These are phyloP conservation scores for Talaromyces thailandensis DNA, from an alignment of 495 filamentous ascomycete species.

Conservation along the genomic window DNA sequence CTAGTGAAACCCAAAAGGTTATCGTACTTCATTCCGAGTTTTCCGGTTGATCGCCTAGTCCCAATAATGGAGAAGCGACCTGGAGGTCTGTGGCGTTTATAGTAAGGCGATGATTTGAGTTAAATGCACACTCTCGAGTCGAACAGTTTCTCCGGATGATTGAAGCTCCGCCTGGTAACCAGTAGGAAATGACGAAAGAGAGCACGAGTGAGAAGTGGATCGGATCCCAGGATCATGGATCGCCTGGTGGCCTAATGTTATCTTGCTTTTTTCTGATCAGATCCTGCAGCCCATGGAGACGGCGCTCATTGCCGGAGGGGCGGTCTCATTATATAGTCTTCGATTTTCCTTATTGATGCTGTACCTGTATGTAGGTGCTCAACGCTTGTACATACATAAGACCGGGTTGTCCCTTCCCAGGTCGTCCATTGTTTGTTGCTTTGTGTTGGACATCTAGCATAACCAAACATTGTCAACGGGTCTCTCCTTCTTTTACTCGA, in stretches of 20 bases:
- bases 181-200: background rate
- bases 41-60: background rate
- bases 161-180: background rate
- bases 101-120: background rate
- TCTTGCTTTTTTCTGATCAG: background rate
- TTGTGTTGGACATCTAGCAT: background rate
- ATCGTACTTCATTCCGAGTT: background rate
- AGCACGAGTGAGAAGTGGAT: background rate
- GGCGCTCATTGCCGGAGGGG: background rate
- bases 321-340: background rate
- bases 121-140: background rate
- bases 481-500: background rate
- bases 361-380: background rate
- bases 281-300: background rate
- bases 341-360: background rate
- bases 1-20: background rate
- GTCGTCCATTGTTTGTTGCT: background rate
- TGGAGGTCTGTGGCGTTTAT: background rate
- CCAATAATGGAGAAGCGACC: background rate
- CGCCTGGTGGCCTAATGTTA: background rate
- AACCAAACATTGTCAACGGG: background rate
- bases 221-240: background rate
- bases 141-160: background rate
- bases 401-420: background rate
- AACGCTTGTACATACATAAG: conserved; percentile 1